Evolutionary conservation across 1,139 yeast species (phyloP).

Genomic region (Zygoascus meyerae): DNA sequence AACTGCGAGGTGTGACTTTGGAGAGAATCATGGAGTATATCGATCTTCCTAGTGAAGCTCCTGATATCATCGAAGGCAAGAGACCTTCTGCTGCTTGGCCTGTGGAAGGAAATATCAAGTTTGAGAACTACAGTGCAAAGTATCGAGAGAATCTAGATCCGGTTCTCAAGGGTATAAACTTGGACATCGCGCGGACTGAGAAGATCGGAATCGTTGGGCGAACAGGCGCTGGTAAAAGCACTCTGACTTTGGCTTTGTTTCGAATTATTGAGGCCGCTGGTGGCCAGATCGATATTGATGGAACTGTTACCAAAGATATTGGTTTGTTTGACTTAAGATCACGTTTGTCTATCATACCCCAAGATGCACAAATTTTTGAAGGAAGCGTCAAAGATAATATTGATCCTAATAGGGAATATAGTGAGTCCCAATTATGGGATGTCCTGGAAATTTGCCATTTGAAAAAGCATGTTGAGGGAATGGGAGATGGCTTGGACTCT

Average conservation of each 20-base stretch:
- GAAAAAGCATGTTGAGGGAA: conserved; percentile 59
- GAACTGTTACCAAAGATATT: conserved; percentile 48
- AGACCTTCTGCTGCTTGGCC: conserved; percentile 51
- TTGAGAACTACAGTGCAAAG: conserved; percentile 53
- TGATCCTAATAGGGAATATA: conserved; percentile 43
- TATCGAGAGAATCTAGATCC: conserved; percentile 71
- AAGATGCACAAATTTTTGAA: conserved; percentile 66
- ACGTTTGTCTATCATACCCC: conserved; percentile 64
- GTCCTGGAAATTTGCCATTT: conserved; percentile 82
- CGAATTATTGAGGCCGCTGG: conserved; percentile 60
- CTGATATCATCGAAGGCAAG: conserved; percentile 37
- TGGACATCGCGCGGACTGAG: conserved; percentile 45
- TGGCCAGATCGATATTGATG: conserved; percentile 56
- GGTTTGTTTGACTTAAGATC: conserved; percentile 57
- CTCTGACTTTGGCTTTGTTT: conserved; percentile 63
- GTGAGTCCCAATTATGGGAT: conserved; percentile 48
- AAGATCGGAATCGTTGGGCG: conserved; percentile 71
- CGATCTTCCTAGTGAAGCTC: conserved; percentile 45
- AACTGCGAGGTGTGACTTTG: conserved; percentile 72
- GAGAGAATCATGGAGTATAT: conserved; percentile 71
- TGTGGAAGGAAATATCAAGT: conserved; percentile 47
- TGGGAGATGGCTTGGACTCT: conserved; percentile 41
- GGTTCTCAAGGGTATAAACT: conserved; percentile 51
- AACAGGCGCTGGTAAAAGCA: conserved; percentile 73
- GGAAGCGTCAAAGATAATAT: conserved; percentile 61